Conservation (phyloP, 768 basidiomycete genomes). For the Trametes meyenii region DNA sequence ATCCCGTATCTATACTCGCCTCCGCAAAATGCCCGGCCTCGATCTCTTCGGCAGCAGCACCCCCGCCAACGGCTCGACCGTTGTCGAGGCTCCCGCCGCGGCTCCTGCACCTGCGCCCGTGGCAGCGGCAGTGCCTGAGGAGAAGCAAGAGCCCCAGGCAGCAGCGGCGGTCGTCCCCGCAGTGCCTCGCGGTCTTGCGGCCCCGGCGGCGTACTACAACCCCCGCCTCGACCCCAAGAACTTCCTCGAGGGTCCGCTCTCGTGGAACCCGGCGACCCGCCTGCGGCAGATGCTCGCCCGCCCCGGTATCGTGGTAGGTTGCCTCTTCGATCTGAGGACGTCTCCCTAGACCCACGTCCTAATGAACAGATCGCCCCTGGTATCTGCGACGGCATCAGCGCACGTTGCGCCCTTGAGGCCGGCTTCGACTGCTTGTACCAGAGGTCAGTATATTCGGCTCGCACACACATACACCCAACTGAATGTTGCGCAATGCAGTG, state of each 20-base stretch:
- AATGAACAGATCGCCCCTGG: conserved; percentile 68
- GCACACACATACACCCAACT: neutral
- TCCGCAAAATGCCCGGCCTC: conserved; percentile 32
- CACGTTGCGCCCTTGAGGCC: conserved; percentile 77
- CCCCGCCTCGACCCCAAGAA: conserved; percentile 69
- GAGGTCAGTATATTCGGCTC: conserved; percentile 44
- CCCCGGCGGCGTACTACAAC: conserved; percentile 55
- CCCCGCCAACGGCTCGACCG: conserved; percentile 22
- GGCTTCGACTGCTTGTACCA: conserved; percentile 81
- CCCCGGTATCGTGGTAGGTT: conserved; percentile 74
- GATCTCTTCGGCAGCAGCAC: conserved; percentile 30
- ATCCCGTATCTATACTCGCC: neutral
- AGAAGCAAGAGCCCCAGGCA: neutral
- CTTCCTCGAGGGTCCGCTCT: conserved; percentile 69
- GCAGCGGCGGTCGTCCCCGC: neutral
- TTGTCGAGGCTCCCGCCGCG: conserved; percentile 18
- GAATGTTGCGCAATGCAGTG: conserved; percentile 40
- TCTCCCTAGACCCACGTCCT: neutral
- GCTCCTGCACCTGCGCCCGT: conserved; percentile 3
- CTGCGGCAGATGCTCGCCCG: conserved; percentile 58
- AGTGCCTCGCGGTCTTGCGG: conserved; percentile 14
- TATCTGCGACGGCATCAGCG: conserved; percentile 80
- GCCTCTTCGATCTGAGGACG: neutral
- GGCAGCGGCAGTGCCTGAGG: neutral
- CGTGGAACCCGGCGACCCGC: conserved; percentile 67